Evolutionary conservation across 495 filamentous ascomycete genomes (phyloP).

Genomic region (Thermochaetoides thermophila): DNA sequence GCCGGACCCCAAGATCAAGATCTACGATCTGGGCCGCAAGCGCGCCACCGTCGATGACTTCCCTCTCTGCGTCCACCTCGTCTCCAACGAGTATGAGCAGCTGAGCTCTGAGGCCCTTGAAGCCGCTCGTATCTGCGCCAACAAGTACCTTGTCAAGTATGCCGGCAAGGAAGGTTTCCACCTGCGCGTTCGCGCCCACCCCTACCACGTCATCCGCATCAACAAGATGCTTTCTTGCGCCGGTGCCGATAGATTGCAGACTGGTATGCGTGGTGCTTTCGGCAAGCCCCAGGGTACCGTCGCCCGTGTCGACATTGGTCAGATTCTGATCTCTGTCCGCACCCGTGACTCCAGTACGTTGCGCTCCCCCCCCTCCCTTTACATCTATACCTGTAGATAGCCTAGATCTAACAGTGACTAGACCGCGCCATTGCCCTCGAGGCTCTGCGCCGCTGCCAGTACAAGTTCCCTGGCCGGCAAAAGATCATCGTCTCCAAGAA

Average conservation of each 20-base stretch:
- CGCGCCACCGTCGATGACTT: conserved; percentile 96
- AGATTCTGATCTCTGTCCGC: conserved; percentile 91
- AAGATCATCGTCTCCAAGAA: conserved; percentile 99
- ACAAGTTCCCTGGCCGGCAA: conserved; percentile 99
- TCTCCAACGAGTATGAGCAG: conserved; percentile 99
- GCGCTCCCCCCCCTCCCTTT: too few relatives aligned
- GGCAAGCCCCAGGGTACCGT: conserved; percentile 97
- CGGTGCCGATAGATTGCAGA: conserved; percentile 98
- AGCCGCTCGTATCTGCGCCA: conserved; percentile 97
- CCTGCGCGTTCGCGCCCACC: conserved; percentile 93
- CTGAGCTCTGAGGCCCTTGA: conserved; percentile 96
- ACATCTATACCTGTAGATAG: too few relatives aligned
- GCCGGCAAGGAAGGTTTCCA: conserved; percentile 99
- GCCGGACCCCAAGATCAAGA: conserved; percentile 96
- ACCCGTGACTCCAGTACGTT: conserved; percentile 79
- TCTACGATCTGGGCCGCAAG: conserved; percentile 99
- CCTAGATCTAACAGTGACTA: too few relatives aligned
- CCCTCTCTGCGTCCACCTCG: conserved; percentile 92
- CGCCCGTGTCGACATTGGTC: conserved; percentile 98
- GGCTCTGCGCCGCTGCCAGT: conserved; percentile 95
- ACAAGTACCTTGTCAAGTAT: conserved; percentile 97
- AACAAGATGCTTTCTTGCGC: conserved; percentile 99
- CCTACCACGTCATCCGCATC: conserved; percentile 99
- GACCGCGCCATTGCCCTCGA: conserved; percentile 88
- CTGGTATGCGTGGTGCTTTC: conserved; percentile 99